Evolutionary conservation across 139 green algal species (phyloP).

Genomic region (Tetratostichococcus sp.): DNA sequence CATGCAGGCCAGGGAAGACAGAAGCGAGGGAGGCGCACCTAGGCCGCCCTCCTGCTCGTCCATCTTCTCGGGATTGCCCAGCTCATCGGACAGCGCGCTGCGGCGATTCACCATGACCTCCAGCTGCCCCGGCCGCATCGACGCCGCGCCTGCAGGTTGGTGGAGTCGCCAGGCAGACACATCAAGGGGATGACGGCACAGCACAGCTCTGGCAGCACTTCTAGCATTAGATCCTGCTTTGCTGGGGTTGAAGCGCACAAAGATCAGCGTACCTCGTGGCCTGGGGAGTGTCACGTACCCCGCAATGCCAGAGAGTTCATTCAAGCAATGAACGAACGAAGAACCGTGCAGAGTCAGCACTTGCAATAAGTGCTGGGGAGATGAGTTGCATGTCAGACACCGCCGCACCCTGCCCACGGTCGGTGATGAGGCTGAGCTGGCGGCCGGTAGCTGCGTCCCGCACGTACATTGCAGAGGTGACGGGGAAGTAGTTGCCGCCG

Average conservation of each 20-base stretch:
- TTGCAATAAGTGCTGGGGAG: not conserved
- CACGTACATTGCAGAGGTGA: slow-evolving; percentile 58
- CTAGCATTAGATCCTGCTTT: too few species aligned
- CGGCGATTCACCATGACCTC: slow-evolving; percentile 60
- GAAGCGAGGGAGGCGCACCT: not conserved
- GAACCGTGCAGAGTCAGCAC: too few species aligned
- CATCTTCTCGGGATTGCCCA: not conserved
- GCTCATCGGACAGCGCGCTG: not conserved
- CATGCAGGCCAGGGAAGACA: too few species aligned
- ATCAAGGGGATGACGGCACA: too few species aligned
- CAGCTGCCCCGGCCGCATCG: slow-evolving; percentile 37
- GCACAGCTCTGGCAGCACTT: too few species aligned
- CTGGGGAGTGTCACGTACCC: too few species aligned
- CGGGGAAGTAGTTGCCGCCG: slow-evolving; percentile 74
- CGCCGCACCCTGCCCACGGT: not conserved
- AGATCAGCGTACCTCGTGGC: too few species aligned
- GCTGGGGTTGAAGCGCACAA: too few species aligned
- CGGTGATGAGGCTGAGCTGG: not conserved
- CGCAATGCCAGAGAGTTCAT: too few species aligned
- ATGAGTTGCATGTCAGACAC: too few species aligned
- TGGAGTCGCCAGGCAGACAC: too few species aligned
- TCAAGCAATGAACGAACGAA: too few species aligned
- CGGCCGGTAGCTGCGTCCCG: not conserved
- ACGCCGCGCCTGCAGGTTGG: slow-evolving; percentile 46
- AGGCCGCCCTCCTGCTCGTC: not conserved